Evolutionary conservation across 306 rosid species (phyloP).

Genomic region (Malus asiatica): DNA sequence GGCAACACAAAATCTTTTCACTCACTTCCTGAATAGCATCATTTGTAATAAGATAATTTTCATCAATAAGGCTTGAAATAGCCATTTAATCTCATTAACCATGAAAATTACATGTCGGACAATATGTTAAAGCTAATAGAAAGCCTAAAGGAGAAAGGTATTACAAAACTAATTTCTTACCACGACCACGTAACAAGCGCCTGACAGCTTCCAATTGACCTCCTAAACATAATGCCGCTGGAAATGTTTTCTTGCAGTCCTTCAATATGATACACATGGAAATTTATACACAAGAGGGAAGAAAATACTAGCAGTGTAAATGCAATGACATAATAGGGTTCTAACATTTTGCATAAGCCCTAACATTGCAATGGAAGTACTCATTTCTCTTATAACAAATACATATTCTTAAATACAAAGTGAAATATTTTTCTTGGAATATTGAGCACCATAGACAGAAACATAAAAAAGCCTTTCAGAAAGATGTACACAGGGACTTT

Average conservation of each 20-base stretch:
- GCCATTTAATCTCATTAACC: neutral
- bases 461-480: neutral
- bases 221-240: constrained; percentile 80
- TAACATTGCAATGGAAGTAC: no score
- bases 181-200: constrained; percentile 44
- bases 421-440: neutral
- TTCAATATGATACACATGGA: constrained; percentile 11
- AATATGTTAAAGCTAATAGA: neutral
- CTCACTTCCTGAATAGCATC: neutral
- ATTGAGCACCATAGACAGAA: neutral
- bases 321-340: neutral
- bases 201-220: constrained; percentile 68
- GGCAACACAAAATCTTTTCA: neutral
- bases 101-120: neutral
- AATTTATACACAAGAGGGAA: neutral
- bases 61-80: neutral
- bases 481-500: neutral
- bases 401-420: neutral
- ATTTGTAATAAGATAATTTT: neutral
- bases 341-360: neutral
- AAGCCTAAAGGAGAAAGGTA: neutral
- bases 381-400: neutral
- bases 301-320: neutral
- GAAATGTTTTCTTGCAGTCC: constrained; percentile 86
- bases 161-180: constrained; percentile 22